Base-by-base conservation (phyloP, 371 early-diverging fungal genomes). In the Mucor lusitanicus region DNA sequence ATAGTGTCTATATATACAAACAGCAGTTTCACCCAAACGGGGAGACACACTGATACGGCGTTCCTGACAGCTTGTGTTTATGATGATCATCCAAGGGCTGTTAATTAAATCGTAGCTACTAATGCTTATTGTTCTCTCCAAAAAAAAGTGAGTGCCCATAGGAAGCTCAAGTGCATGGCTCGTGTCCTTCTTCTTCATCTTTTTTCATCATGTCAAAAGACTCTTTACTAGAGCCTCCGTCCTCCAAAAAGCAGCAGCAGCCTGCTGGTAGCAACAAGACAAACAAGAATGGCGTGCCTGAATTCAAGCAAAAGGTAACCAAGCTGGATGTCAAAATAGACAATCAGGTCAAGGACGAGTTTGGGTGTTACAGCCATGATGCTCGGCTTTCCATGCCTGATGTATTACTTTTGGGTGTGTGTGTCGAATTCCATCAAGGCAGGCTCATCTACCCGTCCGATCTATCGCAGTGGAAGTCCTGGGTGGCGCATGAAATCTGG, bases 381-480 rank as follows among this genome's bases (percentile, higher is more conserved):
- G 84, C n/a, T 88, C 13, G 87, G 88, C 9, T 91, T 92, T 69
- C 91, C 92, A 27, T 68, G 79, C 55, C 77, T 91, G 44, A 91
- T 92, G 92, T 89, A 85, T 69, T 92, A 92, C 70, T 86, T 89
- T 64, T 90, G 88, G 84, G 80, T 87, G 27, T 90, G 27, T 90
- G 87, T 66, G 80, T 92, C 28, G 88, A 89, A 73, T 85, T 82
- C 72, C 85, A 90, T 71, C 76, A 84, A 71, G 92, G 92, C 37
- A 71, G 72, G 25, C 65, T 92, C 30, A 78, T 85, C 37, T 70
- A 63, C 30, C 64, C 68, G n/a, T 33, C 73, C n/a, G 32, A 73
- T n/a, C 6, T 54, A 9, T 69, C 65, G 11, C 79, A 79, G 60
- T 67, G 85, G 63, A 68, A 57, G n/a, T 66, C 64, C 17, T 84